Base-by-base conservation (phyloP, 441 rosid species). In the Pelargonium citronellum region DNA sequence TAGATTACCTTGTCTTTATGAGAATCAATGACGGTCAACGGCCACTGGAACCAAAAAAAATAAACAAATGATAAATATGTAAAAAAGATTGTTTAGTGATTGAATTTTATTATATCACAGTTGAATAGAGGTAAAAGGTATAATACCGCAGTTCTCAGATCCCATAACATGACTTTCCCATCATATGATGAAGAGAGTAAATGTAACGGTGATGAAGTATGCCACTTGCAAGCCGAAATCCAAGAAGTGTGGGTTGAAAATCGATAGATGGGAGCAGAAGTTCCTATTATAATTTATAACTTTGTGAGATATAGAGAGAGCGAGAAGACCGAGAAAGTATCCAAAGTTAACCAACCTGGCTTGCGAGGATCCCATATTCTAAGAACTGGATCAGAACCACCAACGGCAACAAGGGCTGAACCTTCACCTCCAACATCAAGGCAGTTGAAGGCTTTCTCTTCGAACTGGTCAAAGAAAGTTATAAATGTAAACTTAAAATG, bases 341-440 rank as follows among this genome's bases (percentile, higher is more conserved):
- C 8, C 16, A 10, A 39, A 22, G 70, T 65, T 3, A 16, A 69
- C 68, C 72, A 12, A 95, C 98, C 99, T 81, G 97, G 98, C 78
- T 89, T 92, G 69, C 99, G 92, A 71, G 97, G 96, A 84, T 95
- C 99, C 98, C 98, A 95, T 73, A 95, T 82, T 79, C 99, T 87
- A 67, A 95, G 91, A 73, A 89, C 73, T 19, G 96, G 89, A 67
- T 92, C 98, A 73, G 98, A 95, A 65, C 91, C 96, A 43, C 91
- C 96, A 51, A 82, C 96, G 73, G 99, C 96, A 69, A 95, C 79
- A 41, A 95, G 95, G 53, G 94, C 84, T 49, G 91, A 83, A 67
- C 94, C 90, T 84, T 92, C 99, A 77, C 99, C 97, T 39, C 98
- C 98, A 69, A 89, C 81, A 82, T 91, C 91, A 67, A 92, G 73